Percentiles rank a stretch among this genome's conserved stretches.
Evolutionary conservation across 345 rosid species (phyloP).

Genomic region (Bruguiera parviflora): DNA sequence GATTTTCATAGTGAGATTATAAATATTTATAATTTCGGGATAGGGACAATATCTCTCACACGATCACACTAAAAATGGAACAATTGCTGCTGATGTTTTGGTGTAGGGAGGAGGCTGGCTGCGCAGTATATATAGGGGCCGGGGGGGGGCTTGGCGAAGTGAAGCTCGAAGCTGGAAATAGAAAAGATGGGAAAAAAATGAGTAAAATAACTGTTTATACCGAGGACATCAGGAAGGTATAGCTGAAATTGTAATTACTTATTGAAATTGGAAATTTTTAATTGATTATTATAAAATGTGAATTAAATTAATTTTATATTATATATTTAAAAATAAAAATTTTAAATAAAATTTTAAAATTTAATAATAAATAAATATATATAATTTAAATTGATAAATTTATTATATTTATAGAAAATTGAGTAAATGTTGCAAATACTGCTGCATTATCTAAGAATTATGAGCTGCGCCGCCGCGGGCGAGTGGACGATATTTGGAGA

Average conservation of each 20-base stretch:
- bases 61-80: background rate
- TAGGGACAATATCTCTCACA: background rate
- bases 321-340: too few relatives aligned
- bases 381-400: too few relatives aligned
- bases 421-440: background rate
- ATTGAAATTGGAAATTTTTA: too few relatives aligned
- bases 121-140: conserved; percentile 24
- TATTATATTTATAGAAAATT: too few relatives aligned
- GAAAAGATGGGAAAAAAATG: background rate
- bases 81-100: background rate
- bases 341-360: too few relatives aligned
- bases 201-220: conserved; percentile 14
- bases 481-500: conserved; percentile 23
- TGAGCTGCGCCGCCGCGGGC: conserved; percentile 38
- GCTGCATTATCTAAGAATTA: conserved; percentile 3
- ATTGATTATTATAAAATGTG: too few relatives aligned
- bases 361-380: too few relatives aligned
- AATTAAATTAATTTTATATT: too few relatives aligned
- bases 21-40: background rate
- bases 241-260: conserved; percentile 9
- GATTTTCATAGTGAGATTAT: conserved; percentile 13
- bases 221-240: conserved; percentile 12
- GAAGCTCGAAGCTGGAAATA: background rate
- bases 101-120: background rate
- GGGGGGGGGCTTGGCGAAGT: too few relatives aligned